phyloP scores from a whole-genome alignment of 495 filamentous ascomycete genomes.

The Immersiella caudata region DNA sequence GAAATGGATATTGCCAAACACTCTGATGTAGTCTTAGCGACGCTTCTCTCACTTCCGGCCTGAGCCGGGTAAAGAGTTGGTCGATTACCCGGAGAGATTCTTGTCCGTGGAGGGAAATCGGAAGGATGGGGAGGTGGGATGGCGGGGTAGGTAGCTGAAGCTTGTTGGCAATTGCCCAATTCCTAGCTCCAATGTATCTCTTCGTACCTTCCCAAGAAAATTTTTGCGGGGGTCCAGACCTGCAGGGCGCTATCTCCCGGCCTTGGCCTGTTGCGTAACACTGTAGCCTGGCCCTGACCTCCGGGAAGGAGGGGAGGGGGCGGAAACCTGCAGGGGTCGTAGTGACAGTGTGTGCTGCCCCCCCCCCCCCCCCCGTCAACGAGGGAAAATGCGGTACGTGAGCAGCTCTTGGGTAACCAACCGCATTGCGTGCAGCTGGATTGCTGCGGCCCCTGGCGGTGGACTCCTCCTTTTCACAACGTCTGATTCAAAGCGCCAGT shows the following conservation, averaged over 20 bases:
- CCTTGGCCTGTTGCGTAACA: neutral
- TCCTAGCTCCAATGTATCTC: neutral
- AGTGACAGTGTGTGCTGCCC: too few relatives aligned
- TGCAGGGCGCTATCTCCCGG: neutral
- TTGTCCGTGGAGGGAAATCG: neutral
- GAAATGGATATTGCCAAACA: neutral
- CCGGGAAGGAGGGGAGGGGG: neutral
- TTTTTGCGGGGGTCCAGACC: neutral
- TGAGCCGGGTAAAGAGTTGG: neutral
- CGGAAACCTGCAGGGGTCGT: neutral
- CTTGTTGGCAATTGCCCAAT: neutral
- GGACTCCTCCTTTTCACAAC: neutral
- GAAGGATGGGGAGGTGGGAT: neutral
- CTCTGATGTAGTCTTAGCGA: neutral
- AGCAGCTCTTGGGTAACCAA: too few relatives aligned
- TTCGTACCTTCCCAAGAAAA: neutral
- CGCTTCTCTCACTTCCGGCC: neutral
- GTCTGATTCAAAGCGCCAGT: neutral
- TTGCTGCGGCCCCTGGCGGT: too few relatives aligned
- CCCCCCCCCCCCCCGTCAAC: neutral
- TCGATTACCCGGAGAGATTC: neutral
- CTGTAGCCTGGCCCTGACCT: neutral
- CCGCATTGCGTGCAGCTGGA: too few relatives aligned
- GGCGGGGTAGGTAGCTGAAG: neutral
- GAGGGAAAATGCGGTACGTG: too few relatives aligned